Evolutionary conservation across 2,329 filamentous ascomycete species (phyloP), one percentile per base, ranked within the genome.

Genomic region (Venturia asperata): DNA sequence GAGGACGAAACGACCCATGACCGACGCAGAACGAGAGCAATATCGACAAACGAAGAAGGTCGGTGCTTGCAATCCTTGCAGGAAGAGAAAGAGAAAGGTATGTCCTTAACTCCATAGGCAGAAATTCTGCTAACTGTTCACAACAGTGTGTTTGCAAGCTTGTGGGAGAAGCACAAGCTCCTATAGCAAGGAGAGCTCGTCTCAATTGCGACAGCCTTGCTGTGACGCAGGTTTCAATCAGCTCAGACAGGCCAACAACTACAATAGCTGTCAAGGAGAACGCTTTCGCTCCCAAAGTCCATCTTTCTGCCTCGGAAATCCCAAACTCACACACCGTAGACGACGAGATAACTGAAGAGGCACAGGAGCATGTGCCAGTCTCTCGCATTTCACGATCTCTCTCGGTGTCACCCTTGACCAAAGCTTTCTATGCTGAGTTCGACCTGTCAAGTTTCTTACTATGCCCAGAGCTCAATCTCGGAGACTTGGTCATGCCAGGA

Each of bases 31-130:
- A n/a, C 37, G 58, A 21, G 34, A 61, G 41, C 37, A 61, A 24
- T 61, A 61, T 11, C 30, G 37, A 9, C 34, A 24, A 3, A 43
- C 41, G 5, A 61, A 61, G 58, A 37, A 41, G 19, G 58, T 61
- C 5, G 58, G 58, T 34, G 58, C 58, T 19, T 61, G 58, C 37
- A 34, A 43, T 15, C 41, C 34, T 21, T 61, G 58, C 34, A 61
- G 58, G n/a, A 37, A 41, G 19, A 15, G 37, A 6, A 61, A 61
- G 34, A 61, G 58, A 61, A 61, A 61, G 58, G 58, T 41, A 11
- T 39, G 58, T n/a, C 6, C 21, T 13, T n/a, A 1, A 19, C 13
- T 5, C 3, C 21, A 5, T 15, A 17, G 15, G 5, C 15, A 30
- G 24, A n/a, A 5, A 2, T 15, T 13, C 15, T 13, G 13, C 37